Base-by-base conservation (phyloP, 257 asterid genomes). In the Mitragyna speciosa region DNA sequence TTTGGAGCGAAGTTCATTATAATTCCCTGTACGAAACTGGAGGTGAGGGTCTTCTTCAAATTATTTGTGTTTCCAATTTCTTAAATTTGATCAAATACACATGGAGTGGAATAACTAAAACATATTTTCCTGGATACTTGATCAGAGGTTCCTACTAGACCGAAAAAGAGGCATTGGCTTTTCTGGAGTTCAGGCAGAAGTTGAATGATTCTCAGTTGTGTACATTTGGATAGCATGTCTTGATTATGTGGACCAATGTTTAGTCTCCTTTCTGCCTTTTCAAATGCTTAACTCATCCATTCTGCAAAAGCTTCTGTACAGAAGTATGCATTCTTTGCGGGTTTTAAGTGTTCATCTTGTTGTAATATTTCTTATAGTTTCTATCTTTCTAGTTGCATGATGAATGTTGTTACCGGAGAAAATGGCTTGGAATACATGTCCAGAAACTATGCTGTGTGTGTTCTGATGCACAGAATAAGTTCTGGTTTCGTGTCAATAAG, bases 1-100 rank as follows among this genome's bases (percentile, higher is more conserved):
- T 95, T 87, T 95, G 99, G 99, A 92, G 99, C n/a, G 99, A 95
- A 82, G 89, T 95, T 61, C 99, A 95, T 85, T 95, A 95, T 76
- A 95, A 93, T 71, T 95, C 98, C 10, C 78, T 95, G 73, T 92
- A 95, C 80, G 97, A 89, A 89, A 83, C 82, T 47, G 98, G 98
- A 90, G 99, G 98, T 89, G 5, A 31, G 58, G 24, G 54, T 78
- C 65, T 15, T 43, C 10, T 47, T 48, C 26, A 33, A n/a, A 30
- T 15, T 16, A 51, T 69, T 65, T 26, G 33, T 33, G 17, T 65
- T 17, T 48, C 22, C n/a, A 26, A 31, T 45, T 68, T 58, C 47
- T 65, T 26, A 51, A 75, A 28, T 81, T 45, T 30, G 14, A 61
- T 70, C 41, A 24, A 26, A 22, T 30, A 12, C 52, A 43, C 16